phyloP scores from a whole-genome alignment of 371 early-diverging fungal species.

The Parasitella parasitica region DNA sequence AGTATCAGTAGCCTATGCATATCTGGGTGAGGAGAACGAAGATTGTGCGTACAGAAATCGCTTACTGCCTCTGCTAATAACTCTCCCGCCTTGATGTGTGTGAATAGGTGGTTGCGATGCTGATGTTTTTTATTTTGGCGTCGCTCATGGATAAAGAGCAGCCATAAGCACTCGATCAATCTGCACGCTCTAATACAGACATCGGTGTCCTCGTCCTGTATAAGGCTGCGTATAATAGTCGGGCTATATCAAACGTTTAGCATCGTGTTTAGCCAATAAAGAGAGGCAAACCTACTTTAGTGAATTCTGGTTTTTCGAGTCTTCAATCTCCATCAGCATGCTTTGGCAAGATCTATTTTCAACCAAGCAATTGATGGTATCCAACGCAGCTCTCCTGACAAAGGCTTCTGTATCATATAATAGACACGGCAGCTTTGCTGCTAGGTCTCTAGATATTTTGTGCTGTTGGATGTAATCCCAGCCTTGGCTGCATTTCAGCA shows the following conservation, averaged over 20 bases:
- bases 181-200: slow-evolving; percentile 52
- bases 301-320: slow-evolving; percentile 15
- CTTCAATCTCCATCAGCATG: slow-evolving; percentile 21
- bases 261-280: not conserved
- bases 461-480: slow-evolving; percentile 44
- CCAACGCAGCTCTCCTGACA: slow-evolving; percentile 60
- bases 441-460: slow-evolving; percentile 22
- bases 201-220: slow-evolving; percentile 61
- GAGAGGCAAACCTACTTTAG: slow-evolving; percentile 25
- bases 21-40: too few relatives aligned
- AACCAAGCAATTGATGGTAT: slow-evolving; percentile 55
- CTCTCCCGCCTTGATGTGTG: slow-evolving; percentile 44
- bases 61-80: slow-evolving; percentile 53
- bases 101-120: slow-evolving; percentile 31
- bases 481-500: slow-evolving; percentile 34
- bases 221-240: slow-evolving; percentile 36
- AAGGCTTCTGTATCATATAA: slow-evolving; percentile 61
- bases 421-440: slow-evolving; percentile 40
- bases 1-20: slow-evolving; percentile 25
- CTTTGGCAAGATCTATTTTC: slow-evolving; percentile 47
- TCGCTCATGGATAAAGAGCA: slow-evolving; percentile 36
- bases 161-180: slow-evolving; percentile 52
- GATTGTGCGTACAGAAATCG: not conserved
- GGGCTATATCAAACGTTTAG: slow-evolving; percentile 26
- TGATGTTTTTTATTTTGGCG: slow-evolving; percentile 29